Evolutionary conservation across 169 alveolate species (phyloP), one percentile per base, ranked within the genome.

Genomic region (Plasmodium knowlesi): DNA sequence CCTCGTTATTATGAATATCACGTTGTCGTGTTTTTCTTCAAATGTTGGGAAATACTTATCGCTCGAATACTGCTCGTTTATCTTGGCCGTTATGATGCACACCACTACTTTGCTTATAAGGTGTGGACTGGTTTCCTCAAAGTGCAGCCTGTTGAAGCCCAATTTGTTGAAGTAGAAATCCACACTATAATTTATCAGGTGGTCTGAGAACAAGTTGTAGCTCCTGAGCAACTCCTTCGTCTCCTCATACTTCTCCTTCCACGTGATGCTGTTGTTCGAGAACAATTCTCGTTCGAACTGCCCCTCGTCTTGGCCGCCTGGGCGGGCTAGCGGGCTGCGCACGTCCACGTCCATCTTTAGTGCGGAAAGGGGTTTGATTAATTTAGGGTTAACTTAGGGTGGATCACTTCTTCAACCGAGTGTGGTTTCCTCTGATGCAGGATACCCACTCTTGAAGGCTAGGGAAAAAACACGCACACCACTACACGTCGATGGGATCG

Each of bases 61-160:
- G 30, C 97, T 96, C 0, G 97, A 95, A 79, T 94, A 93, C 43
- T 95, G 96, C 90, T 97, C 96, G 80, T 96, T 88, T 50, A 96
- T 94, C 88, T 96, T 96, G 16, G 98, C 98, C 22, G 98, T 95
- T 78, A 97, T 95, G 61, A 97, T 97, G 46, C 97, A 96, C 53
- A 95, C 96, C 95, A 96, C 94, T 80, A 96, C 97, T 92, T 95
- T 93, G 57, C 98, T 97, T 34, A 97, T 96, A 73, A 96, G 53
- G 76, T 93, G 93, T 1, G 98, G 93, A 28, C 96, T 83, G 19
- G 98, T 95, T 25, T 97, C 96, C 72, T 96, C 95, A 93, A 97
- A 97, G 91, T 97, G 97, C 96, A 91, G 96, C 54, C 92, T 97
- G 83, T 97, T 96, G 41, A 97, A 95, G 10, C 98, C 98, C 34